These are phyloP conservation scores for Zygosaccharomyces bisporus DNA, from an alignment of 805 yeast species.

Conservation along the genomic window DNA sequence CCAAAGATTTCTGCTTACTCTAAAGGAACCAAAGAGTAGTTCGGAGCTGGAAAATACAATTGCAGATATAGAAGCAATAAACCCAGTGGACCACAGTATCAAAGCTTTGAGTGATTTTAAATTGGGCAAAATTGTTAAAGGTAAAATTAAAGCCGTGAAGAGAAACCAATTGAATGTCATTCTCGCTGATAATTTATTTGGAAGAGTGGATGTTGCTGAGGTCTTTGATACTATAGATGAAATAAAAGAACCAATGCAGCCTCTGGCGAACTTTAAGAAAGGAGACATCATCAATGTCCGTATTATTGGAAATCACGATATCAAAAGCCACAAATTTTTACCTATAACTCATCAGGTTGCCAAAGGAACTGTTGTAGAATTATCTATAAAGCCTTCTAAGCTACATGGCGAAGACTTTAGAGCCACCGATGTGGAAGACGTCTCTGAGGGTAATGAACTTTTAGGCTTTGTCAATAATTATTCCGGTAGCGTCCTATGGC, in stretches of 20 bases:
- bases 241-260: slow-evolving; percentile 54
- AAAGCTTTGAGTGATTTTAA: slow-evolving; percentile 47
- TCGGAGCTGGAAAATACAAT: slow-evolving; percentile 12
- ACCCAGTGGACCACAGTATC: slow-evolving; percentile 59
- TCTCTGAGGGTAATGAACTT: slow-evolving; percentile 48
- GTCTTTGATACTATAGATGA: slow-evolving; percentile 51
- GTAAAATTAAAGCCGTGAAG: slow-evolving; percentile 57
- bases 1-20: slow-evolving; percentile 64
- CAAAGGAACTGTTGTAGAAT: slow-evolving; percentile 57
- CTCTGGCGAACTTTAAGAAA: slow-evolving; percentile 54
- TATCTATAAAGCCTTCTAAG: slow-evolving; percentile 51
- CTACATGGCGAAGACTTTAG: slow-evolving; percentile 26
- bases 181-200: slow-evolving; percentile 73
- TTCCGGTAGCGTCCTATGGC: slow-evolving; percentile 60
- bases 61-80: slow-evolving; percentile 35
- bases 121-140: slow-evolving; percentile 61
- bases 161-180: slow-evolving; percentile 70
- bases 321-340: slow-evolving; percentile 60
- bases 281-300: slow-evolving; percentile 59
- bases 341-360: slow-evolving; percentile 60
- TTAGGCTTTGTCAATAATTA: slow-evolving; percentile 64
- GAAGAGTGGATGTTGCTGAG: slow-evolving; percentile 74
- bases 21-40: slow-evolving; percentile 40
- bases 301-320: slow-evolving; percentile 74
- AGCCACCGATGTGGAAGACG: slow-evolving; percentile 40